Base-by-base conservation (phyloP, 768 basidiomycete species). In the Polyporus arcularius region DNA sequence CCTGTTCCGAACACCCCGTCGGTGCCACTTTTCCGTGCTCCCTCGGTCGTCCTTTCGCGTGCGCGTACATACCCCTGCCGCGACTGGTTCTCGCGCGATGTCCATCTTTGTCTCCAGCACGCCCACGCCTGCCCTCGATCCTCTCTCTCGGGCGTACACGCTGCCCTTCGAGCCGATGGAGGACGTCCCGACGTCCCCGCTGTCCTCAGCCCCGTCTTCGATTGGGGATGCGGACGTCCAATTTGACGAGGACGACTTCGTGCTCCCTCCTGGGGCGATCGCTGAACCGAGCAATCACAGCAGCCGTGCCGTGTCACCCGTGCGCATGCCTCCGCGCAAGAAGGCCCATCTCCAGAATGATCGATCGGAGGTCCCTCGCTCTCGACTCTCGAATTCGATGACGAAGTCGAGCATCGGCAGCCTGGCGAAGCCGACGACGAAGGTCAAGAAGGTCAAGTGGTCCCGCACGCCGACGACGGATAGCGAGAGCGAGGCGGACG, bases 171-270 rank as follows among this genome's bases (percentile, higher is more conserved):
- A 16, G 15, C 4, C 31, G 16, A 2, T 21, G 31, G 35, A 55
- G 12, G 57, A 59, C 31, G 32, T 39, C 42, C 62, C 53, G 1
- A 59, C 66, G 1, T 67, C 66, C 1, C 63, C 63, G 12, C 63
- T 64, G 8, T 65, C 66, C 4, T 57, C 66, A 10, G 60, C 61
- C 0, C 61, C 61, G 50, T 62, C 60, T 10, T 64, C 65, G 15
- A 26, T 53, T 10, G 52, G 38, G 11, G 52, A 46, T 6, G 48
- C 32, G 4, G 2, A 35, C 4, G 56, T 38, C 2, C 31, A 35
- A 1, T 26, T 56, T 11, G 57, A 51, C 28, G 63, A 52, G 9
- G 45, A 18, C 16, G 45, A 54, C 12, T 16, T n/a, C 28, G 18
- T 40, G 1, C 18, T 3, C 30, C 46, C 39, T 2, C 28, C 55